Percentiles rank a stretch among this genome's conserved stretches.
phyloP scores from a whole-genome alignment of 23 red algal genomes.

The Gracilaria domingensis region DNA sequence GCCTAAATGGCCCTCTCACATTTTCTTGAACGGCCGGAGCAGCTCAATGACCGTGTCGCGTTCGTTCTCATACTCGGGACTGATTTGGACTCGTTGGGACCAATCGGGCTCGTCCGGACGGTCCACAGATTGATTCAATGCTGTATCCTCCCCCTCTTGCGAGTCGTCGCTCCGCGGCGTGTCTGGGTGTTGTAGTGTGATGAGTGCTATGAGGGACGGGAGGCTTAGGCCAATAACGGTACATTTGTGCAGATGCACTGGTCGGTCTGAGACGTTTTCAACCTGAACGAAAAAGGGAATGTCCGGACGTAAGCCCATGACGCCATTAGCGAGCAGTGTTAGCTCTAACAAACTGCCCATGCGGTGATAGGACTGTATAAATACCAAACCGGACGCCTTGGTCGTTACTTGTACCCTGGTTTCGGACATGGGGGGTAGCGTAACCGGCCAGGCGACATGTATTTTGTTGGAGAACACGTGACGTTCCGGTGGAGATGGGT shows the following conservation, averaged over 20 bases:
- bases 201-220: neutral
- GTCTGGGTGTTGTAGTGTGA: neutral
- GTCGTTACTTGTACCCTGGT: neutral
- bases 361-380: neutral
- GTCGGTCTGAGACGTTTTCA: neutral
- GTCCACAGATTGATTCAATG: too few relatives aligned
- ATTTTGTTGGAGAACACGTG: neutral
- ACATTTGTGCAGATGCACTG: conserved; percentile 18
- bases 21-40: too few relatives aligned
- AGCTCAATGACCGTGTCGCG: neutral
- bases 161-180: neutral
- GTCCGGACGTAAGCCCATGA: conserved; percentile 35
- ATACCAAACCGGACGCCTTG: neutral
- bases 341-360: neutral
- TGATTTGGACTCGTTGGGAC: neutral
- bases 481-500: too few relatives aligned
- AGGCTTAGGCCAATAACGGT: neutral
- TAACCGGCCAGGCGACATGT: conserved; percentile 6
- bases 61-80: neutral
- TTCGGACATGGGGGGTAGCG: conserved; percentile 12
- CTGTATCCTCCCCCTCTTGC: neutral
- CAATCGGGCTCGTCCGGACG: neutral
- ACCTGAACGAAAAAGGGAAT: conserved; percentile 24
- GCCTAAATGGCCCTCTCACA: neutral
- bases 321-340: conserved; percentile 25